phyloP scores from a whole-genome alignment of 2,329 filamentous ascomycete species.

The Aspergillus fructus region DNA sequence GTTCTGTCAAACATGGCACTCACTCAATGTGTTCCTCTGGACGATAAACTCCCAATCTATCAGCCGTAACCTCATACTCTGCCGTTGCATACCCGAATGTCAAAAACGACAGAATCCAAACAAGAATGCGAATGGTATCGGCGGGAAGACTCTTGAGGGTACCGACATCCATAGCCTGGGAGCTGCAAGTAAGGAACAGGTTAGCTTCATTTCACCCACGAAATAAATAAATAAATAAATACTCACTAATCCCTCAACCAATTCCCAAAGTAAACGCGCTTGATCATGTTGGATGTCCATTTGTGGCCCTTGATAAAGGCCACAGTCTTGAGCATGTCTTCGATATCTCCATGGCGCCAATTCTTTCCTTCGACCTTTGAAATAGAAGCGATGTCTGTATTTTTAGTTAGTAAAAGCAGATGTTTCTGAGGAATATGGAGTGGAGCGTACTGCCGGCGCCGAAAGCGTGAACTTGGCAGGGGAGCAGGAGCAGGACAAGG shows the following conservation, averaged over 20 bases:
- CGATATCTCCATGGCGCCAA: constrained; percentile 65
- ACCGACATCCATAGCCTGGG: constrained; percentile 77
- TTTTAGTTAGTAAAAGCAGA: constrained; percentile 6
- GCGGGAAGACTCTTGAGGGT: constrained; percentile 76
- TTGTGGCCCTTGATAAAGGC: constrained; percentile 78
- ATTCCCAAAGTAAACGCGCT: constrained; percentile 80
- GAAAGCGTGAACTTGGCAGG: constrained; percentile 42
- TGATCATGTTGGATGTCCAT: constrained; percentile 77
- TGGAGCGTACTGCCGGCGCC: constrained; percentile 44
- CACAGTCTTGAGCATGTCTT: constrained; percentile 76
- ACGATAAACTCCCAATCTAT: constrained; percentile 76
- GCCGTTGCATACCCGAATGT: constrained; percentile 82
- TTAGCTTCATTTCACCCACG: neutral
- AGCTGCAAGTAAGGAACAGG: constrained; percentile 39
- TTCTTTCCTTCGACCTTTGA: constrained; percentile 52
- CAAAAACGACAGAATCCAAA: constrained; percentile 80
- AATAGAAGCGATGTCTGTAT: constrained; percentile 48
- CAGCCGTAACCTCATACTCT: constrained; percentile 80
- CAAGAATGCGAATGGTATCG: constrained; percentile 73
- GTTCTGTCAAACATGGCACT: constrained; percentile 8
- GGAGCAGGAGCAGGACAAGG: constrained; percentile 38
- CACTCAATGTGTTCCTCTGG: constrained; percentile 63
- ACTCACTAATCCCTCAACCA: constrained; percentile 75
- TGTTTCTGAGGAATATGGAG: neutral
- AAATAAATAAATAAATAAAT: neutral